These are phyloP conservation scores for Metschnikowia similis DNA, from an alignment of 805 yeast genomes.

Conservation along the genomic window DNA sequence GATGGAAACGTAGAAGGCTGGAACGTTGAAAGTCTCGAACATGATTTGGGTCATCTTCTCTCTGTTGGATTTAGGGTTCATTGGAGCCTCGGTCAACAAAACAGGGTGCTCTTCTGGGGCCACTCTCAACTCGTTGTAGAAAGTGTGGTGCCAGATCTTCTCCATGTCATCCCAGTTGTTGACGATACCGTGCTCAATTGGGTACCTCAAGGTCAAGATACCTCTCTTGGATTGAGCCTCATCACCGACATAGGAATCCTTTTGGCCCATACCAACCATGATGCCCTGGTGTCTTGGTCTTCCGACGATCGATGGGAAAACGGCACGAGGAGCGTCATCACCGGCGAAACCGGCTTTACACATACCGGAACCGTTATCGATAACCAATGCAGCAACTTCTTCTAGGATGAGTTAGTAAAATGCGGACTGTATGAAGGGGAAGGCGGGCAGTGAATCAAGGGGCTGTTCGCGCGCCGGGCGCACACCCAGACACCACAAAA, in stretches of 20 bases:
- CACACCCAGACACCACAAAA: slow-evolving; percentile 3
- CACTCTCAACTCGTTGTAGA: slow-evolving; percentile 99
- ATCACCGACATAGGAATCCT: slow-evolving; percentile 99
- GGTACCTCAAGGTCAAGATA: slow-evolving; percentile 97
- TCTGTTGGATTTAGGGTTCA: slow-evolving; percentile 99
- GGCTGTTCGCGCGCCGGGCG: slow-evolving; percentile 1
- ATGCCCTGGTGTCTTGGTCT: slow-evolving; percentile 99
- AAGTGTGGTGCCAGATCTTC: slow-evolving; percentile 99
- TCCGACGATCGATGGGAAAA: slow-evolving; percentile 99
- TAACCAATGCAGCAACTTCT: slow-evolving; percentile 66
- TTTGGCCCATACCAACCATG: slow-evolving; percentile 99
- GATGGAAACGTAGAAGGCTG: slow-evolving; percentile 98
- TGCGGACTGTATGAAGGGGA: not conserved
- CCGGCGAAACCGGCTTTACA: slow-evolving; percentile 99
- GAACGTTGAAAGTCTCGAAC: slow-evolving; percentile 99
- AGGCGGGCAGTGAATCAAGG: not conserved
- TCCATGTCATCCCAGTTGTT: slow-evolving; percentile 99
- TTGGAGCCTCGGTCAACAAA: slow-evolving; percentile 98
- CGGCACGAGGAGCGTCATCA: slow-evolving; percentile 99
- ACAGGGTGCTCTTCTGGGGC: slow-evolving; percentile 99
- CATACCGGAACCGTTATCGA: slow-evolving; percentile 99
- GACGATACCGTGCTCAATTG: slow-evolving; percentile 99
- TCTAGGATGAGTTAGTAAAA: slow-evolving; percentile 26
- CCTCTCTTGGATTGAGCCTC: slow-evolving; percentile 99
- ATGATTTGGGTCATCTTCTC: slow-evolving; percentile 99